Base-by-base conservation (phyloP, 2,329 filamentous ascomycete species). In the Xylariaceae sp. region DNA sequence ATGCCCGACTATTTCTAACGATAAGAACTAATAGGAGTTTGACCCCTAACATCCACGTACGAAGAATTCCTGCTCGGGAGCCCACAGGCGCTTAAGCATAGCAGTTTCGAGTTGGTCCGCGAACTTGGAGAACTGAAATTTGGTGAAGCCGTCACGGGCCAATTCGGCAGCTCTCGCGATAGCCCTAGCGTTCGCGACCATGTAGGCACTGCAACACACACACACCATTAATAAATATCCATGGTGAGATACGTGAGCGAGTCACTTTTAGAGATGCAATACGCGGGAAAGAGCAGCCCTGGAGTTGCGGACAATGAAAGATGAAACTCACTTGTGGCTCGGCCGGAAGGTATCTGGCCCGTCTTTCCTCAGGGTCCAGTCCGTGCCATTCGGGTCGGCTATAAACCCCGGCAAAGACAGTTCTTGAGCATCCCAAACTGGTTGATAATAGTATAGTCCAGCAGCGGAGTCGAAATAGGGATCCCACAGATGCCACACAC, bases 341-440 rank as follows among this genome's bases (percentile, higher is more conserved):
- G 77, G 76, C 11, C 76, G 69, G 51, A 74, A 79, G 2, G 76
- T 76, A 23, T 76, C 67, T 1, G 75, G 76, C 6, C 76, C 77
- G 43, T 74, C 66, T 17, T 69, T 67, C 52, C 66, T 67, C 39
- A 74, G 58, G 17, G 68, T 62, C 53, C 67, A 68, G 33, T 73
- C 62, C 11, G 65, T 68, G 21, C 66, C 65, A 47, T 73, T 67
- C 4, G 70, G 65, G 44, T 74, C 71, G 1, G 68, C 72, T 4
- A 77, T 64, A 44, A 74, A 78, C 6, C 74, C 74, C 4, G 74
- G 74, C 8, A 77, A 62, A n/a, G 70, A 73, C 28, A 72, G 69
- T 62, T 79, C 76, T 33, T 78, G 75, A 16, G 76, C 76, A 53
- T 79, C 77, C 68, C 71, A 75, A 3, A 78, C 71, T 1, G 76